Evolutionary conservation across 192 early-diverging fungal species (phyloP), one percentile per base, ranked within the genome.

Genomic region (Rhizophlyctis rosea): DNA sequence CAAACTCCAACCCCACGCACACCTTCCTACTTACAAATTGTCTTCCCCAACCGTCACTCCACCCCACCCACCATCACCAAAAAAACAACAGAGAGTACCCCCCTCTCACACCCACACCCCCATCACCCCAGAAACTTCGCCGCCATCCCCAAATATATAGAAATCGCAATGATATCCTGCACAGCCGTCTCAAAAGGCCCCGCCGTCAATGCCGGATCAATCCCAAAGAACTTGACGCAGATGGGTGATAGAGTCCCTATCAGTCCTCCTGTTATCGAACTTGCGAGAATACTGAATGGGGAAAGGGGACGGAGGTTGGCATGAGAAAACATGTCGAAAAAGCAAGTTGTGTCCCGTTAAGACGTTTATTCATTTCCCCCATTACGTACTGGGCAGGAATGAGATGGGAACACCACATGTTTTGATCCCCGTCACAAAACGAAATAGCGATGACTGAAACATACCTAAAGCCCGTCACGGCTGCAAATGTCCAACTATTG

Each of bases 151-250:
- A 71, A 33, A 35, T 74, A 78, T 5, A 72, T 48, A 13, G 69
- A 39, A 44, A 61, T 61, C 14, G 64, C 64, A 49, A 78, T 64
- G 16, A 75, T 54, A 49, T 78, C 76, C 60, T 78, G 76, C 5
- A 74, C 44, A 5, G 76, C 76, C 14, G 76, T 78, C 57, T 78
- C 76, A 47, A 78, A 74, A 4, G 76, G 76, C 29, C 76, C 76
- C 9, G 76, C 70, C 34, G 71, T 70, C 34, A 75, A 29, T 31
- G 76, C 76, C 4, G 76, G 76, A 60, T 78, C 76, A n/a, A 74
- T 44, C 5, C 65, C 69, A 21, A 78, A 54, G 27, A 16, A 34
- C 59, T 75, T 71, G 34, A 74, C 70, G 24, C 71, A 13, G 28
- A 78, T 25, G 32, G 72, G 72, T 7, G 61, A 60, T 3, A 55